Conservation (phyloP, 78 protist genomes). For the Chrysochromulina tobinii region DNA sequence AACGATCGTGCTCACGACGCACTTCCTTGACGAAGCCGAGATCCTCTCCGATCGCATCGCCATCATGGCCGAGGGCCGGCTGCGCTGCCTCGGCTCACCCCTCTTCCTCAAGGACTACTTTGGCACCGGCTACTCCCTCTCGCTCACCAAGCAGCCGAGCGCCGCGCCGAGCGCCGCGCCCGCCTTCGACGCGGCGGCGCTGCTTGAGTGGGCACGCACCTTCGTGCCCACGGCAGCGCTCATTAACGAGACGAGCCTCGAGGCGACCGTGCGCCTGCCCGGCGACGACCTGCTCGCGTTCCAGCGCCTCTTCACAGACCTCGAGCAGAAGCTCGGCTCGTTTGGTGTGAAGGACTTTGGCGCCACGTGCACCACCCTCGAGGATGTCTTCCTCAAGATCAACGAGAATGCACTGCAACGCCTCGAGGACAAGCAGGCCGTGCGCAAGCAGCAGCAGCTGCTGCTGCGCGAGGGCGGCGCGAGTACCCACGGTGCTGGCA, state of each 20-base stretch:
- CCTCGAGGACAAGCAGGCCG: not conserved
- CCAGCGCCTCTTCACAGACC: not conserved
- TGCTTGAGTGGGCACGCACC: not conserved
- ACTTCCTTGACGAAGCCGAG: conserved; percentile 76
- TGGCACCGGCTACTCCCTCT: conserved; percentile 53
- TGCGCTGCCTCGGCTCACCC: conserved; percentile 47
- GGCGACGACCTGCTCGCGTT: not conserved
- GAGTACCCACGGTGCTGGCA: no score
- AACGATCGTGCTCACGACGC: conserved; percentile 62
- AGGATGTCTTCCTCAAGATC: conserved; percentile 31
- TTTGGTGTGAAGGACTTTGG: not conserved
- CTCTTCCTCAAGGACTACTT: conserved; percentile 40
- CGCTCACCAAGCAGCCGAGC: conserved; percentile 15
- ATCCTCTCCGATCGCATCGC: conserved; percentile 61
- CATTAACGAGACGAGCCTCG: not conserved
- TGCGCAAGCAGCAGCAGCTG: no score
- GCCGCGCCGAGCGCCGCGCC: not conserved
- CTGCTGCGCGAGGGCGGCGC: no score
- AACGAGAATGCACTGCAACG: not conserved
- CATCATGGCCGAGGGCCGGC: conserved; percentile 49
- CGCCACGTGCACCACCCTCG: conserved; percentile 12
- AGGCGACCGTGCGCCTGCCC: not conserved
- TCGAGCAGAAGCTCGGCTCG: not conserved
- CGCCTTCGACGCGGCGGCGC: not conserved
- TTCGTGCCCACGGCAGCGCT: not conserved